phyloP scores from a whole-genome alignment of 257 asterid genomes.

The Hygrophila difformis region DNA sequence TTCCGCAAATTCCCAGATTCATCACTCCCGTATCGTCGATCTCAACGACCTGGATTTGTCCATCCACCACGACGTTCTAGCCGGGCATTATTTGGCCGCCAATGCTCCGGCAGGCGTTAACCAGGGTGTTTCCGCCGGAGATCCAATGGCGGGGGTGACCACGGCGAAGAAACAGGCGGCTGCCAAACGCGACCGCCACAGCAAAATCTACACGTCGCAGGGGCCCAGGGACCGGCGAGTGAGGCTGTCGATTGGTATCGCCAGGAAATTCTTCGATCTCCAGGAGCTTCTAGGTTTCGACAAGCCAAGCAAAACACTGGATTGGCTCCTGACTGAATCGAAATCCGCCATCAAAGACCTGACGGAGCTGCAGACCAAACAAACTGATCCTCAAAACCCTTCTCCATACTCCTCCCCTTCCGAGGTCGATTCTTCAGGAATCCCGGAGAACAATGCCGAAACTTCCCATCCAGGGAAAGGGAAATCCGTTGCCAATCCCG shows the following conservation, averaged over 20 bases:
- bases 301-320: slow-evolving; percentile 85
- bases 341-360: slow-evolving; percentile 50
- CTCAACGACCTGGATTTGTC: slow-evolving; percentile 17
- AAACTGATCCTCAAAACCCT: slow-evolving; percentile 1
- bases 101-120: slow-evolving; percentile 16
- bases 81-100: slow-evolving; percentile 22
- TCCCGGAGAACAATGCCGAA: background rate
- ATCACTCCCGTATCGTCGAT: slow-evolving; percentile 15
- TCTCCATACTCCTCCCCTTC: slow-evolving; percentile 19
- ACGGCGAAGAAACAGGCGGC: slow-evolving; percentile 8
- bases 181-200: slow-evolving; percentile 51
- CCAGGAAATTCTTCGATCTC: slow-evolving; percentile 71
- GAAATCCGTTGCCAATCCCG: background rate
- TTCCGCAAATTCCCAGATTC: slow-evolving; percentile 16
- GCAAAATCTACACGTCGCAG: slow-evolving; percentile 65
- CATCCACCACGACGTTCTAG: slow-evolving; percentile 24
- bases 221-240: slow-evolving; percentile 80
- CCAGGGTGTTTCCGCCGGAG: slow-evolving; percentile 7
- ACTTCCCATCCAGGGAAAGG: slow-evolving; percentile 4
- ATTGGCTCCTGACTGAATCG: slow-evolving; percentile 71
- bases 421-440: slow-evolving; percentile 14
- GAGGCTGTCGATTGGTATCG: slow-evolving; percentile 61
- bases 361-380: slow-evolving; percentile 7
- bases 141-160: background rate
- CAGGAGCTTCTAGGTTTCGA: slow-evolving; percentile 73